These are phyloP conservation scores for Viridothelium virens DNA, from an alignment of 495 filamentous ascomycete genomes.

Conservation along the genomic window DNA sequence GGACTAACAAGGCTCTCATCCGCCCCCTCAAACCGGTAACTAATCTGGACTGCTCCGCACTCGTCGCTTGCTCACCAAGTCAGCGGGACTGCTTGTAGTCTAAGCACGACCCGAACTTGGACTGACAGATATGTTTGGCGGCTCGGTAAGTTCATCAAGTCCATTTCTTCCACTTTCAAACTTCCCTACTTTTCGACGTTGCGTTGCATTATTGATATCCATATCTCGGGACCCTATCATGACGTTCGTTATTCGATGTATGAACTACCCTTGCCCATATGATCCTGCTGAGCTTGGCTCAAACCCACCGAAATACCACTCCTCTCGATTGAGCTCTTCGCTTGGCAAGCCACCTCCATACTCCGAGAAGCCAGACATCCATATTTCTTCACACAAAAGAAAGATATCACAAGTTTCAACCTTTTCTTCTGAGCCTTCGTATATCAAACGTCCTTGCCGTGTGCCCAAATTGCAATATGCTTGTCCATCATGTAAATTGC, in stretches of 20 bases:
- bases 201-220: background rate
- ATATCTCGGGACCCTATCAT: background rate
- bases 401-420: background rate
- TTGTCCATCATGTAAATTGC: slow-evolving; percentile 10
- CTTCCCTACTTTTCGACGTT: background rate
- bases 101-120: background rate
- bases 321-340: background rate
- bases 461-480: background rate
- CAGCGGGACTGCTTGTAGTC: background rate
- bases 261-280: slow-evolving; percentile 6
- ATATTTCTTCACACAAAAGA: background rate
- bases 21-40: background rate
- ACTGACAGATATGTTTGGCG: slow-evolving; percentile 10
- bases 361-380: background rate
- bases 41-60: background rate
- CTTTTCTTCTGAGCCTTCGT: background rate
- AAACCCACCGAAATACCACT: slow-evolving; percentile 1
- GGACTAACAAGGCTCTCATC: background rate
- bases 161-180: background rate
- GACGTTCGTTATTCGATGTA: background rate
- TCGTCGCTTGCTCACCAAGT: background rate
- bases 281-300: background rate
- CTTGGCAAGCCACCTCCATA: background rate
- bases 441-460: slow-evolving; percentile 11
- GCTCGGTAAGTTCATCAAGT: background rate